Evolutionary conservation across 1,139 yeast genomes (phyloP), one percentile per base, ranked within the genome.

Genomic region (Yamadazyma mexicana): DNA sequence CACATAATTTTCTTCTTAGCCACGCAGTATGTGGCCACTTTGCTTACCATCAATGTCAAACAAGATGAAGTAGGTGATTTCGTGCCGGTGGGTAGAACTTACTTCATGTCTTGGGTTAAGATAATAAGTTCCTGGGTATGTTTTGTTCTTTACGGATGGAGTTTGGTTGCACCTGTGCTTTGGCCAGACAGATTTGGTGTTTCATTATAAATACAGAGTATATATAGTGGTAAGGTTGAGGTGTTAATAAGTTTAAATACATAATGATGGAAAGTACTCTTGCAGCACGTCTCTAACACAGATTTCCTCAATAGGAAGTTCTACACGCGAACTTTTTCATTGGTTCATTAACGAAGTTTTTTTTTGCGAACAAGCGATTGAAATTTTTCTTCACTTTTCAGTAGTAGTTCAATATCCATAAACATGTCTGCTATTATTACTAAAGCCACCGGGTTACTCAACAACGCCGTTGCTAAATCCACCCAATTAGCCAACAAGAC

Each of bases 41-140:
- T 94, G 47, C 72, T 94, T 44, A 94, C 98, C 0, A 87, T 89
- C 62, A 92, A 91, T 55, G 97, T 92, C 24, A 82, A 85, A 40
- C 82, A 83, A 51, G 95, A 87, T 51, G 85, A 83, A 45, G 76
- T 80, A 37, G 96, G 95, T 6, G 95, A 88, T 48, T 94, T 94
- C 57, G 83, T 89, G 6, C 98, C 98, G 0, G 98, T 94, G 5
- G 99, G 99, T 1, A 74, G 98, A 58, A 92, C 98, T 0, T 91
- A 91, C 61, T 92, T 92, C 59, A 85, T 94, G 45, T 82, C 96
- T 11, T 89, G 97, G 96, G 89, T 91, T 40, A 92, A 92, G 64
- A 87, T 92, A 44, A 72, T 86, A 18, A 83, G 95, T 56, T 86
- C 97, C 2, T 89, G 98, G 96, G 79, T 87, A 24, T 94, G 98